Percentiles rank a stretch among this genome's conserved stretches.
phyloP scores from a whole-genome alignment of 2,329 filamentous ascomycete species.

The Pseudogymnoascus sp. region DNA sequence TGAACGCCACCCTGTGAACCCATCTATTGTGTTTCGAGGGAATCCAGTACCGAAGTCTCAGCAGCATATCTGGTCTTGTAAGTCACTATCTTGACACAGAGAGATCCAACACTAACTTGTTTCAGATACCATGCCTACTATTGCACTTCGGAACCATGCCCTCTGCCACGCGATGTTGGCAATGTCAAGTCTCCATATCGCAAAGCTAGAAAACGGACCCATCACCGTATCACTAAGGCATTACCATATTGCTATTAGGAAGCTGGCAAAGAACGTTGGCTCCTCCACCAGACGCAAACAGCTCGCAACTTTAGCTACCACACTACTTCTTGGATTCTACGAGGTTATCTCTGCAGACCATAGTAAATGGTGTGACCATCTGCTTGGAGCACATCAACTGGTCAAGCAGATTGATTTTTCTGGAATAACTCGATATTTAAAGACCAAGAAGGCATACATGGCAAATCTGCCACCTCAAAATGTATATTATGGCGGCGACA shows the following conservation, averaged over 20 bases:
- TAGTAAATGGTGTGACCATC: conserved; percentile 89
- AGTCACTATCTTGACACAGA: conserved; percentile 26
- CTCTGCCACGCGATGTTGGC: conserved; percentile 88
- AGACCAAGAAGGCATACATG: conserved; percentile 48
- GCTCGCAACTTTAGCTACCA: conserved; percentile 79
- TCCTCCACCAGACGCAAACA: conserved; percentile 63
- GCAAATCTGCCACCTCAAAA: conserved; percentile 32
- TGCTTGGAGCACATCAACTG: conserved; percentile 76
- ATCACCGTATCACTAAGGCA: conserved; percentile 81
- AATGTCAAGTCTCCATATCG: conserved; percentile 78
- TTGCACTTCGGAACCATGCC: conserved; percentile 78
- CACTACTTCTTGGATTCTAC: conserved; percentile 80
- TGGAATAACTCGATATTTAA: conserved; percentile 64
- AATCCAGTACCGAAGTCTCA: conserved; percentile 55
- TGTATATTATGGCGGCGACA: conserved; percentile 32
- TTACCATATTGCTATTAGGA: conserved; percentile 77
- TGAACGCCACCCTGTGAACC: conserved; percentile 73
- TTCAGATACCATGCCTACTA: conserved; percentile 70
- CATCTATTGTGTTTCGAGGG: conserved; percentile 59
- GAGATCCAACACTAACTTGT: conserved; percentile 23
- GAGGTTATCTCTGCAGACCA: conserved; percentile 94
- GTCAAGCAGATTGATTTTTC: conserved; percentile 76
- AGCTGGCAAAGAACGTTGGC: conserved; percentile 69
- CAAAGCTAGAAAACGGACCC: conserved; percentile 68
- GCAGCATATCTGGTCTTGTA: conserved; percentile 60